Base-by-base conservation (phyloP, 768 basidiomycete genomes). In the Tylopilus subfusipes region DNA sequence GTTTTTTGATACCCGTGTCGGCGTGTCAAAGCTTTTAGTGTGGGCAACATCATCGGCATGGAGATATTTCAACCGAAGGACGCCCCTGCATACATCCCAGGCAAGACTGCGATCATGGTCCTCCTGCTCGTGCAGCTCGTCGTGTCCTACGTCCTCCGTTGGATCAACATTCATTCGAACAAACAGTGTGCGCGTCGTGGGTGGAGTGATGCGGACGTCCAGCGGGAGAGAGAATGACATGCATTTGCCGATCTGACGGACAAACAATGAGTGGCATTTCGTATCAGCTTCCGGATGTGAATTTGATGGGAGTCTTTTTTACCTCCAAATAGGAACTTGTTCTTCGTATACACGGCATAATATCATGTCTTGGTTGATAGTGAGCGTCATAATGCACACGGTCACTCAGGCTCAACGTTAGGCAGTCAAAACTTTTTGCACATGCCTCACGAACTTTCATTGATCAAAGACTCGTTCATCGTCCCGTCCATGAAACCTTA, bases 231-330 rank as follows among this genome's bases (percentile, higher is more conserved):
- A 19, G 82, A 85, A 54, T 74, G 77, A 46, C 76, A 83, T 50
- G 84, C 83, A 19, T 86, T 86, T 65, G 71, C 78, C 24, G 84
- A 86, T 63, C 59, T 84, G 51, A 85, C 84, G 4, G 84, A 86
- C 66, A 81, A 78, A 62, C 79, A 83, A 81, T 84, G 55, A 66
- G 82, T 72, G 39, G 13, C 44, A 24, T 33, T 44, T 27, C 30
- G 49, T 43, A 16, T 46, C 21, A 27, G 24, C 48, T 33, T 39
- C 30, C 33, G 16, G 24, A 25, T 38, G 39, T 43, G 44, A 49
- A 36, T 57, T 34, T 51, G 44, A 54, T 25, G 50, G 30, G 18
- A 30, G 19, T 46, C 42, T n/a, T 48, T 50, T 34, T 6, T 12
- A 10, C 4, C 29, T 31, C 52, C 21, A n/a, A 1, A n/a, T 30